Base-by-base conservation (phyloP, 176 grass and related monocot species). In the Zizania latifolia region DNA sequence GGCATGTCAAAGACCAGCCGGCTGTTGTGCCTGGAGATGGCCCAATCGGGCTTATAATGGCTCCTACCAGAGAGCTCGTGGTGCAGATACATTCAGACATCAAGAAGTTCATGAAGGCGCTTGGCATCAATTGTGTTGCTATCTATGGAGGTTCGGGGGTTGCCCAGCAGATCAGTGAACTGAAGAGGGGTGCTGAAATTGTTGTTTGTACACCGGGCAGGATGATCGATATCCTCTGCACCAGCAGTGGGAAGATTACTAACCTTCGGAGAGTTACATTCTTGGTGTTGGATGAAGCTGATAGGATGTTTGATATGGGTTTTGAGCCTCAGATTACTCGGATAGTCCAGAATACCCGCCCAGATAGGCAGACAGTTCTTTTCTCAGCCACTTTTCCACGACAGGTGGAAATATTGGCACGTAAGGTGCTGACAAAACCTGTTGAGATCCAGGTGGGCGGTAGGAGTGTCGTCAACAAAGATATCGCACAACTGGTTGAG, bases 251-350 rank as follows among this genome's bases (percentile, higher is more conserved):
- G 13, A 98, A 94, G 81, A 98, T 98, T 27, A 98, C 88, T 65
- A 94, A 98, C 77, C 87, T 98, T 65, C 82, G 94, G 10, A 92
- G 91, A 68, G 91, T 98, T 24, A 92, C 94, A 6, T 98, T 92
- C 51, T 90, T 98, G 60, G 94, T 98, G 9, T 89, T 98, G 89
- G 94, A 98, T 57, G 94, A 98, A 76, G 94, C 94, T 38, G 94
- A 98, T 87, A 86, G 94, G 75, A 98, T 98, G 94, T 98, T 94
- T 76, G 94, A 94, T 68, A 98, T 93, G 91, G 94, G 94, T 62
- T 98, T 98, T 65, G 94, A 98, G 48, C 94, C 94, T 61, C 94
- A 94, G 77, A 98, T 98, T 68, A 87, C 88, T 60, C 80, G 91
- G 23, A 88, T 98, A 51, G 89, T 98, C 37, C 91, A 94, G 77